Conservation (phyloP, 164 flowering plant species). For the Cinnamomum chago region DNA sequence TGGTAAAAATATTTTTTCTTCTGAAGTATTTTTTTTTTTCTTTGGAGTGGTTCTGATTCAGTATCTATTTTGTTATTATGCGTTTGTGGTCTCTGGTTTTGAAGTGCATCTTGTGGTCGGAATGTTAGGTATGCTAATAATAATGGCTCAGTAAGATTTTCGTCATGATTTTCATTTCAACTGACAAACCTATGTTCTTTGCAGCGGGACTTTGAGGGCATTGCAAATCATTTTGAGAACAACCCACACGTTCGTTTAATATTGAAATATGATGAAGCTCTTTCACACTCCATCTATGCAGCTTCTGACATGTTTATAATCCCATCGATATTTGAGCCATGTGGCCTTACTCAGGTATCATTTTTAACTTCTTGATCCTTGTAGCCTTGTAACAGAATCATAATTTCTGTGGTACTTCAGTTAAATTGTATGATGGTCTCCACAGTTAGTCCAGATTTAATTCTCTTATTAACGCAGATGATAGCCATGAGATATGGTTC, state of each 20-base stretch:
- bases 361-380: background rate
- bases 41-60: too few relatives aligned
- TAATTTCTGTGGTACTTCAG: background rate
- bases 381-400: background rate
- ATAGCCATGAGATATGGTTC: slow-evolving; percentile 98
- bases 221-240: slow-evolving; percentile 61
- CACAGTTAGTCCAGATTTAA: too few relatives aligned
- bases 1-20: too few relatives aligned
- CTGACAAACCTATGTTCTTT: slow-evolving; percentile 10
- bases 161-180: too few relatives aligned
- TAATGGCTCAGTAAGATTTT: too few relatives aligned
- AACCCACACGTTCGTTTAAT: slow-evolving; percentile 71
- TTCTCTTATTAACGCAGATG: slow-evolving; percentile 52
- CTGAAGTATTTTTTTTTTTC: too few relatives aligned
- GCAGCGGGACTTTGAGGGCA: slow-evolving; percentile 91
- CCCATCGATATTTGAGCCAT: slow-evolving; percentile 97
- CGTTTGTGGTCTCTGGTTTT: too few relatives aligned
- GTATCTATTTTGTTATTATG: too few relatives aligned
- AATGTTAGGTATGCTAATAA: too few relatives aligned
- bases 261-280: slow-evolving; percentile 85
- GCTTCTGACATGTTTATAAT: slow-evolving; percentile 92
- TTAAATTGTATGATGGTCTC: background rate
- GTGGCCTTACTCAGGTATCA: slow-evolving; percentile 96
- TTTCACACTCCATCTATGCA: slow-evolving; percentile 79
- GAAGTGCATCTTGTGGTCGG: too few relatives aligned